Percentiles rank a stretch among this genome's conserved stretches.
Conservation (phyloP, 495 filamentous ascomycete genomes). For the Aspergillus nidulans region DNA sequence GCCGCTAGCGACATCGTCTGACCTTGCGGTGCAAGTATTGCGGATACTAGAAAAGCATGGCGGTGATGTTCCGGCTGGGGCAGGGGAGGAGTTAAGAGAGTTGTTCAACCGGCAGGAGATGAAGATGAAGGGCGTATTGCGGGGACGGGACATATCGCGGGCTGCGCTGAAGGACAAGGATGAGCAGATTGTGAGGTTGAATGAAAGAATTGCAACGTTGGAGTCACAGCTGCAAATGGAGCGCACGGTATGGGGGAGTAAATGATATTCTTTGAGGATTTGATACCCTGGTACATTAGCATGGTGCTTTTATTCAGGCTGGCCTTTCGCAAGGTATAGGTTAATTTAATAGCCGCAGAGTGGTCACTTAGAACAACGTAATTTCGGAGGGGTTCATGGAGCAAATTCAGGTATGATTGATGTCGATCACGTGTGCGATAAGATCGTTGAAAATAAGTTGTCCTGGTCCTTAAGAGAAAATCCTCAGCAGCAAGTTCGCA, state of each 20-base stretch:
- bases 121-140: slow-evolving; percentile 51
- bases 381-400: too few species aligned
- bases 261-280: slow-evolving; percentile 4
- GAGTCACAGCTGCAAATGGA: slow-evolving; percentile 36
- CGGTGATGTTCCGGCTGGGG: slow-evolving; percentile 38
- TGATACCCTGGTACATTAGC: slow-evolving; percentile 13
- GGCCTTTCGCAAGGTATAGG: not conserved
- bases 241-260: slow-evolving; percentile 34
- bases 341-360: not conserved
- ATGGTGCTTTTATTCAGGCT: not conserved
- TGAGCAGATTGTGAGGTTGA: slow-evolving; percentile 53
- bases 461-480: slow-evolving; percentile 4
- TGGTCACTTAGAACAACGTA: not conserved
- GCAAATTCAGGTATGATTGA: not conserved
- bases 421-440: slow-evolving; percentile 19
- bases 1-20: slow-evolving; percentile 30
- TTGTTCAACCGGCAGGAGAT: slow-evolving; percentile 54
- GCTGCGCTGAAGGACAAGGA: slow-evolving; percentile 59
- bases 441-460: slow-evolving; percentile 2
- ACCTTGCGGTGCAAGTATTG: slow-evolving; percentile 49
- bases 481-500: not conserved
- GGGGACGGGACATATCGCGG: slow-evolving; percentile 59
- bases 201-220: slow-evolving; percentile 35
- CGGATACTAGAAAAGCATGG: slow-evolving; percentile 45
- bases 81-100: slow-evolving; percentile 37